These are phyloP conservation scores for Myochromella boudieri DNA, from an alignment of 768 basidiomycete species.

Conservation along the genomic window DNA sequence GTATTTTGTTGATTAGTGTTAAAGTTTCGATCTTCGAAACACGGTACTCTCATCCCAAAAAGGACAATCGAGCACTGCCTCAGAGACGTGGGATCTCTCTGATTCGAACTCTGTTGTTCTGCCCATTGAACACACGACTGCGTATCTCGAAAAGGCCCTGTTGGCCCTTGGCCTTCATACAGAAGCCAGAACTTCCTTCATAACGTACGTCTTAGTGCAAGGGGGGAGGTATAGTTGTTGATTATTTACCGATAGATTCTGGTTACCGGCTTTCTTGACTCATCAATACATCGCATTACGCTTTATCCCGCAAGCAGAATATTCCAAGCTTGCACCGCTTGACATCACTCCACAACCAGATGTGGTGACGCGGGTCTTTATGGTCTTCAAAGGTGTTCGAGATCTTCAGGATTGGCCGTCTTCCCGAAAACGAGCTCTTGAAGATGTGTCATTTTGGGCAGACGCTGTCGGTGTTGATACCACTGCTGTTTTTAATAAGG, in stretches of 20 bases:
- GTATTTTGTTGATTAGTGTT: too few species aligned
- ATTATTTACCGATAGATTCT: slow-evolving; percentile 29
- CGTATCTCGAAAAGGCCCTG: slow-evolving; percentile 35
- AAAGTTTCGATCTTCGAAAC: slow-evolving; percentile 5
- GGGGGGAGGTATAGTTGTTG: background rate
- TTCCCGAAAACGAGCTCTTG: slow-evolving; percentile 17
- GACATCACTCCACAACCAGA: slow-evolving; percentile 39
- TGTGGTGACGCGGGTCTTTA: slow-evolving; percentile 44
- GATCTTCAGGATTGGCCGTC: slow-evolving; percentile 26
- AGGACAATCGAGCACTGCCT: slow-evolving; percentile 1
- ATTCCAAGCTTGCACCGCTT: slow-evolving; percentile 38
- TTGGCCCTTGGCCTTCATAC: slow-evolving; percentile 35
- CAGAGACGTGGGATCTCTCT: slow-evolving; percentile 14
- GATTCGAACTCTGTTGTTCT: slow-evolving; percentile 31
- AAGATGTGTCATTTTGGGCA: slow-evolving; percentile 28
- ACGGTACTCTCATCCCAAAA: background rate
- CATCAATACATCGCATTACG: slow-evolving; percentile 41
- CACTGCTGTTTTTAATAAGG: slow-evolving; percentile 21
- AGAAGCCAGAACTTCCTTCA: slow-evolving; percentile 45
- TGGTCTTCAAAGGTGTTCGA: slow-evolving; percentile 42
- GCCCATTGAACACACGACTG: slow-evolving; percentile 24
- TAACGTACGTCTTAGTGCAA: slow-evolving; percentile 31
- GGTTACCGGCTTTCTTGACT: slow-evolving; percentile 41
- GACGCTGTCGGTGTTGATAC: slow-evolving; percentile 33
- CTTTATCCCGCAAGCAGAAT: slow-evolving; percentile 43